These are phyloP conservation scores for Aspergillus sclerotiicarbonarius DNA, from an alignment of 495 filamentous ascomycete genomes.

Conservation along the genomic window DNA sequence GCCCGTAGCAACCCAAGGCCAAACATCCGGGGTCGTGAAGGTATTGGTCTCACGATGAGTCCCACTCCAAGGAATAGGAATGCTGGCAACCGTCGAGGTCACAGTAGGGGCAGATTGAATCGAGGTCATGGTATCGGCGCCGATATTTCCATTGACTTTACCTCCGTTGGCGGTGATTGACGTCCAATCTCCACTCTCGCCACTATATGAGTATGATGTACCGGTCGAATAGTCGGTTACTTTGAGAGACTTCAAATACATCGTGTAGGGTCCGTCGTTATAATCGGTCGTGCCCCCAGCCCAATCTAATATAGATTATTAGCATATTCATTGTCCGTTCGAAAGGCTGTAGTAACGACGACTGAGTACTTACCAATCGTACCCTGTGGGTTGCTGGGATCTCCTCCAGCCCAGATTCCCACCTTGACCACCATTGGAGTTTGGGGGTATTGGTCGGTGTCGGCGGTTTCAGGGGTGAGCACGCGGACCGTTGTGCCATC, in stretches of 20 bases:
- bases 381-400: slow-evolving; percentile 55
- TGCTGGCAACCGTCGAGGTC: slow-evolving; percentile 49
- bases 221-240: slow-evolving; percentile 92
- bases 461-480: slow-evolving; percentile 61
- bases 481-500: slow-evolving; percentile 67
- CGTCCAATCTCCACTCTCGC: slow-evolving; percentile 71
- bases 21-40: slow-evolving; percentile 52
- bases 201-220: slow-evolving; percentile 73
- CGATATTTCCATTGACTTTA: slow-evolving; percentile 55
- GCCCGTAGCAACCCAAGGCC: slow-evolving; percentile 58
- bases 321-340: slow-evolving; percentile 14
- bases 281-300: slow-evolving; percentile 81
- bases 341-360: neutral
- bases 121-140: slow-evolving; percentile 34
- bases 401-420: slow-evolving; percentile 86
- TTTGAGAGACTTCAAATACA: slow-evolving; percentile 74
- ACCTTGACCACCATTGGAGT: slow-evolving; percentile 82
- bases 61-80: slow-evolving; percentile 62
- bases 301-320: slow-evolving; percentile 59
- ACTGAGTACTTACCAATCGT: slow-evolving; percentile 60
- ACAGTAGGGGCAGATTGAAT: slow-evolving; percentile 47
- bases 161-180: slow-evolving; percentile 78
- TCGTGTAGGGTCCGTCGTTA: slow-evolving; percentile 73
- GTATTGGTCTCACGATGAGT: slow-evolving; percentile 57
- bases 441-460: slow-evolving; percentile 72